Evolutionary conservation across 805 yeast species (phyloP), one percentile per base, ranked within the genome.

Genomic region (Zygotorulaspora danielsina): DNA sequence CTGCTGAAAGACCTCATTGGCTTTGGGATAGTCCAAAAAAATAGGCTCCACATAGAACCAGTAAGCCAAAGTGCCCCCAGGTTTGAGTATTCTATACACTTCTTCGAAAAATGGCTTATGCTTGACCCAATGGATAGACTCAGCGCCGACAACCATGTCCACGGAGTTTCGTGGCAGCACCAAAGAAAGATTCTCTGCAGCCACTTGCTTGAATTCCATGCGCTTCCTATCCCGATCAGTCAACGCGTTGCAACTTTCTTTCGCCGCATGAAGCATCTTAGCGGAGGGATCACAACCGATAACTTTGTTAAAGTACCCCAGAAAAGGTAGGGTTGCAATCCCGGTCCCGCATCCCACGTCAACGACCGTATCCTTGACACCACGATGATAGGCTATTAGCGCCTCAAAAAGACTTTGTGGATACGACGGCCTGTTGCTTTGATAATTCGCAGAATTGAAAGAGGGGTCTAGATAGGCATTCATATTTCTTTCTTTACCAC

Each of bases 321-420:
- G 49, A 13, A 51, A 41, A 13, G 40, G 39, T 42, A 69, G 63
- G 0, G 85, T 71, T 1, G 79, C 84, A 42, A 75, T 75, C 2
- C 88, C 89, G 0, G 87, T 76, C 2, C 89, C 89, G 52, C 83
- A 76, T 3, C 87, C 89, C 6, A 79, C 62, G 56, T 84, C 93
- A 17, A 82, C 55, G 16, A 61, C 36, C 1, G 52, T 49, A n/a
- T 46, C 42, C 6, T 48, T 48, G 2, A 50, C 57, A 4, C 59
- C 56, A 18, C 59, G 54, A 50, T 73, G 78, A 48, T 71, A 76
- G 2, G 50, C 45, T 16, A 63, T 39, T 6, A 79, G 42, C 4
- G 64, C 64, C 2, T 68, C 55, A 49, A 65, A 76, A 38, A 80
- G 70, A 12, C 63, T 46, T n/a, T 57, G 57, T 1, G 88, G 85